These are phyloP conservation scores for Petunia axillaris DNA, from an alignment of 257 asterid species.

Conservation along the genomic window DNA sequence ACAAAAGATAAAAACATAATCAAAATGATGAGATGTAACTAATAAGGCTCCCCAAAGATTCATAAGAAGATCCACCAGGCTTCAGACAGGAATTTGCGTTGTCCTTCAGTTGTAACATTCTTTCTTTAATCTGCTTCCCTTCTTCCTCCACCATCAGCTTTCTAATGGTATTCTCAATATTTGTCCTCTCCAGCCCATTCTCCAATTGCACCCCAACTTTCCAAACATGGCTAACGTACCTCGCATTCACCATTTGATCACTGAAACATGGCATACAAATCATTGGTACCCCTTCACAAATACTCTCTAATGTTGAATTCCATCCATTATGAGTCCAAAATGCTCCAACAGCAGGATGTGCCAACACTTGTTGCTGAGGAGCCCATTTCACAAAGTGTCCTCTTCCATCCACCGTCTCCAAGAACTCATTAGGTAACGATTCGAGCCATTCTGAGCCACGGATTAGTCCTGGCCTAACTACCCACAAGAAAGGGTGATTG, in stretches of 20 bases:
- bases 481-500: conserved; percentile 53
- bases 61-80: conserved; percentile 46
- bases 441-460: conserved; percentile 39
- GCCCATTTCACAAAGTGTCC: conserved; percentile 31
- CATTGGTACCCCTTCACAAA: conserved; percentile 33
- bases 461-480: conserved; percentile 40
- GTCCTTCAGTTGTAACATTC: conserved; percentile 37
- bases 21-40: conserved; percentile 39
- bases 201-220: conserved; percentile 35
- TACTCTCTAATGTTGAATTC: conserved; percentile 37
- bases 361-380: conserved; percentile 32
- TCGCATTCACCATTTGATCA: conserved; percentile 36
- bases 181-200: conserved; percentile 15
- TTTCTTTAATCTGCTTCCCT: conserved; percentile 45
- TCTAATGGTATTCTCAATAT: conserved; percentile 28
- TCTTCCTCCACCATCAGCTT: conserved; percentile 36
- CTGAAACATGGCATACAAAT: conserved; percentile 34
- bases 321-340: conserved; percentile 38
- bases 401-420: conserved; percentile 23
- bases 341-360: conserved; percentile 35
- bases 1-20: neutral
- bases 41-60: conserved; percentile 35
- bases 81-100: conserved; percentile 34
- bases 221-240: conserved; percentile 36
- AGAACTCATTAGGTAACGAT: conserved; percentile 33